Base-by-base conservation (phyloP, 2,329 filamentous ascomycete genomes). In the Penicillium corylophilum region DNA sequence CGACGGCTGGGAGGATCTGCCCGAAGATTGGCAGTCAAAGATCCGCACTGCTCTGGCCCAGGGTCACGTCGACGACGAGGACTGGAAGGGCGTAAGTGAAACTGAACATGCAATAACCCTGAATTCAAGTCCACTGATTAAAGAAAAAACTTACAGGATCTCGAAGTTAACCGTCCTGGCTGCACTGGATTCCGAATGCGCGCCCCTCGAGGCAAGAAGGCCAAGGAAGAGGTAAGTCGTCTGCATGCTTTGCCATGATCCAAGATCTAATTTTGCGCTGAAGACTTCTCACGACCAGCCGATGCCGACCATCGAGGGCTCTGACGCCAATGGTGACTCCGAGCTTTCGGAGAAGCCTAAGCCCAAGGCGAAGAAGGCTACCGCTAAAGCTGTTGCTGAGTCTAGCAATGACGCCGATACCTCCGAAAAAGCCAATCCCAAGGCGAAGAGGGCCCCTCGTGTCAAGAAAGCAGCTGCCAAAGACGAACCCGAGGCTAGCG, bases 1-100 rank as follows among this genome's bases (percentile, higher is more conserved):
- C 50, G 90, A 96, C 67, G 90, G 90, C 53, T 95, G 82, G 57
- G 90, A 95, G 20, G 90, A 94, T 56, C 73, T 95, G 3, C 74
- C 85, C 33, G 74, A 79, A 0, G 86, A 90, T 2, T 63, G 83
- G 1, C 84, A 92, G 71, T 82, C 82, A 40, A 96, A 94, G 77
- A 77, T 96, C 58, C 78, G 81, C 45, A 81, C 81, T 41, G 89
- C 88, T 46, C 71, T 96, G 22, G 79, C 81, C 52, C 81, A 92
- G 67, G 90, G 90, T 22, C 89, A 94, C 63, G 87, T 97, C 62
- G 87, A 88, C 60, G 80, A 90, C 38, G 86, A 89, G 46, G 93
- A 96, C 62, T 96, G 90, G 84, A 93, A 87, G 29, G 90, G 90
- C 12, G 91, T 95, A 80, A 74, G 88, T 62, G 16, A 20, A 38